Conservation (phyloP, 805 yeast genomes). For the Henningerozyma blattae region DNA sequence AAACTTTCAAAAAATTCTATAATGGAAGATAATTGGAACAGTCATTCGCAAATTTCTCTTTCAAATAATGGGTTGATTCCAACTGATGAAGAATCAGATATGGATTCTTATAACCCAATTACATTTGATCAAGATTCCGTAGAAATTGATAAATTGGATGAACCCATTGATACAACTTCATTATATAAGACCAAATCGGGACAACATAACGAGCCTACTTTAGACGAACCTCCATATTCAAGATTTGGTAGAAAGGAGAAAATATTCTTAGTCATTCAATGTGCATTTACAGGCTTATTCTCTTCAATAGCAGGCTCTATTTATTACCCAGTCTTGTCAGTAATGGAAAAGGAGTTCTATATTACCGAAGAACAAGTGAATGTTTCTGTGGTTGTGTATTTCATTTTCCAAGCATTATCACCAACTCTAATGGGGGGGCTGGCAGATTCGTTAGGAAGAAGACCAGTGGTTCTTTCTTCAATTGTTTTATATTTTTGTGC, state of each 20-base stretch:
- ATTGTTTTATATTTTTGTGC: constrained; percentile 45
- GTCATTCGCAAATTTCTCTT: too few relatives aligned
- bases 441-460: constrained; percentile 61
- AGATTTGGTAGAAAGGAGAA: constrained; percentile 34
- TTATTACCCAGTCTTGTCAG: constrained; percentile 65
- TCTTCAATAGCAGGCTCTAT: constrained; percentile 68
- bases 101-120: too few relatives aligned
- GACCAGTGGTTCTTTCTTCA: constrained; percentile 52
- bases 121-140: too few relatives aligned
- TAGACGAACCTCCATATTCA: constrained; percentile 31
- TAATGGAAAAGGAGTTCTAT: constrained; percentile 40
- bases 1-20: too few relatives aligned
- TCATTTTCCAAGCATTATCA: constrained; percentile 62
- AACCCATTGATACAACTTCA: too few relatives aligned
- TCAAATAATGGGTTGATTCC: too few relatives aligned
- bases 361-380: constrained; percentile 49
- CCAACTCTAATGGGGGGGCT: constrained; percentile 60
- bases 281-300: constrained; percentile 43
- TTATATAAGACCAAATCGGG: too few relatives aligned
- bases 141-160: too few relatives aligned
- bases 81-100: too few relatives aligned
- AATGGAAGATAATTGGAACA: too few relatives aligned
- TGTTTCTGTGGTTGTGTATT: constrained; percentile 64
- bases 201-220: too few relatives aligned
- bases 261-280: constrained; percentile 27